These are phyloP conservation scores for Ciborinia camelliae DNA, from an alignment of 2,329 filamentous ascomycete species.

Conservation along the genomic window DNA sequence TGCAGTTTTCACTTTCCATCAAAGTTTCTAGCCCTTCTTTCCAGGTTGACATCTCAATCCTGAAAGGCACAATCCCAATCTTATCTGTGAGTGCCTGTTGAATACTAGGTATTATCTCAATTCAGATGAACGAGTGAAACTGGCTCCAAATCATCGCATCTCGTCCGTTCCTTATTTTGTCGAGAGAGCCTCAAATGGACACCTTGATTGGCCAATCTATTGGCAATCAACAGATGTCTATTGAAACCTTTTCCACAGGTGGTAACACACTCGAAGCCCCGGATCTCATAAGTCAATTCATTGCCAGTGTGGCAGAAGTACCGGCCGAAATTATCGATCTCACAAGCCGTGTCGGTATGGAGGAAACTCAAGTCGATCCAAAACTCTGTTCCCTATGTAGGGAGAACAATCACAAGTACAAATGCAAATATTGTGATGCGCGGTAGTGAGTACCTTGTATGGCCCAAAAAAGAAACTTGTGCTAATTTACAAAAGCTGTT, in stretches of 20 bases:
- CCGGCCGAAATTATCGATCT: not conserved
- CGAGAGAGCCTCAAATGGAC: not conserved
- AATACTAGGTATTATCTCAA: not conserved
- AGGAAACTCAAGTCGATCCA: not conserved
- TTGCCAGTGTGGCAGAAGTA: not conserved
- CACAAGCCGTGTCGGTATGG: not conserved
- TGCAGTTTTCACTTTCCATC: not conserved
- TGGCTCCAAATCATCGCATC: not conserved
- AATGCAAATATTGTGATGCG: slow-evolving; percentile 56
- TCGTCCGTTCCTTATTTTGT: not conserved
- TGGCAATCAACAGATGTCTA: not conserved
- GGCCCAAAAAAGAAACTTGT: not conserved
- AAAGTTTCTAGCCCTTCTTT: not conserved
- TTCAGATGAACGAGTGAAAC: not conserved
- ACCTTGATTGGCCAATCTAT: not conserved
- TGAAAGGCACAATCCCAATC: not conserved
- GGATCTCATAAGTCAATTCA: not conserved
- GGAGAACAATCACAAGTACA: slow-evolving; percentile 54
- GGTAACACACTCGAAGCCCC: not conserved
- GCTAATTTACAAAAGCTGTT: slow-evolving; percentile 47
- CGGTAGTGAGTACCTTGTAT: slow-evolving; percentile 51
- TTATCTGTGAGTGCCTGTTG: not conserved
- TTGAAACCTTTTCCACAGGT: not conserved
- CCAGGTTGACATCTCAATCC: not conserved
- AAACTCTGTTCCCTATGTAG: slow-evolving; percentile 54